Percentiles rank a stretch among this genome's conserved stretches.
Evolutionary conservation across 345 rosid genomes (phyloP).

Genomic region (Litchi chinensis): DNA sequence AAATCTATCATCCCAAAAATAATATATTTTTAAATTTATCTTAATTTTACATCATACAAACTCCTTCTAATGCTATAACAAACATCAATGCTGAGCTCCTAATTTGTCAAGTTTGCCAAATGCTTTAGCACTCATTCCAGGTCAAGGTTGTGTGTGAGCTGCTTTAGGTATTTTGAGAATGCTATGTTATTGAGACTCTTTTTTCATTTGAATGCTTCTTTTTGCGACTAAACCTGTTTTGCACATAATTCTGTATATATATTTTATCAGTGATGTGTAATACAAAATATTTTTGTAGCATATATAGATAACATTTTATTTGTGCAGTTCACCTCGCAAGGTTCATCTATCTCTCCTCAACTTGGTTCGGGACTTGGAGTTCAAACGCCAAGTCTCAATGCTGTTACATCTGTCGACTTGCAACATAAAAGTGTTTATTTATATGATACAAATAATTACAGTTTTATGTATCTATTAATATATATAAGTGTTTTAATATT

Average conservation of each 20-base stretch:
- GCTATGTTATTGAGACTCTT: neutral
- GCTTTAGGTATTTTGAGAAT: slow-evolving; percentile 31
- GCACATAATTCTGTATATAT: neutral
- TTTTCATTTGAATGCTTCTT: neutral
- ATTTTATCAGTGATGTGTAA: neutral
- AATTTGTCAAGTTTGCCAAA: slow-evolving; percentile 47
- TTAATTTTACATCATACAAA: too few relatives aligned
- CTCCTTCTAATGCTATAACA: too few relatives aligned
- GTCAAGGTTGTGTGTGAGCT: slow-evolving; percentile 52
- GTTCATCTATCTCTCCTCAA: slow-evolving; percentile 70
- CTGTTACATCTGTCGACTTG: slow-evolving; percentile 51
- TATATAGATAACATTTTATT: slow-evolving; percentile 4
- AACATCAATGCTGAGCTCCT: slow-evolving; percentile 43
- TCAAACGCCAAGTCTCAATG: slow-evolving; percentile 64
- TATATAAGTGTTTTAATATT: too few relatives aligned
- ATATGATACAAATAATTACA: too few relatives aligned
- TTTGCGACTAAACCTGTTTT: too few relatives aligned
- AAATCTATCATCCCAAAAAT: too few relatives aligned
- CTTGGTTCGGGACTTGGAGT: slow-evolving; percentile 68
- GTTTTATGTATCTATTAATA: too few relatives aligned
- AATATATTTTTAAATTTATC: too few relatives aligned
- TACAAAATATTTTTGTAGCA: neutral
- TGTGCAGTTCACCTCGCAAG: slow-evolving; percentile 64
- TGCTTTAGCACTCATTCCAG: slow-evolving; percentile 48
- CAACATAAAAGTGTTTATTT: slow-evolving; percentile 34